Base-by-base conservation (phyloP, 352 stramenopile species). In the Phytopythium sindhum region DNA sequence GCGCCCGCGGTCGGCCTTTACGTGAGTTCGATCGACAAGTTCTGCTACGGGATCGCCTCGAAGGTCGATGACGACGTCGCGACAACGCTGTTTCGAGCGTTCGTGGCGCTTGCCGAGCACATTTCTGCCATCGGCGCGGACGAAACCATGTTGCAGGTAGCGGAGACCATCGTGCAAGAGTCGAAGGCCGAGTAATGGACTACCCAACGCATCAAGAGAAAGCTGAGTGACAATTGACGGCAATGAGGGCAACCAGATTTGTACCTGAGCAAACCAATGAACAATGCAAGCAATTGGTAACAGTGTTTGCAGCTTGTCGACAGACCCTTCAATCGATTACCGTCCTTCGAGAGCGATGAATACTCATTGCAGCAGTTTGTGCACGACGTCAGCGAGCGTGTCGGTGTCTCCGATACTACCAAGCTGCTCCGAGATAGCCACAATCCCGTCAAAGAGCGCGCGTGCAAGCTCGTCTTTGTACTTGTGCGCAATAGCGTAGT, bases 31-130 rank as follows among this genome's bases (percentile, higher is more conserved):
- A 67, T 84, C 29, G 69, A 77, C 44, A 58, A 64, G 28, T 90
- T 88, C 60, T 69, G 77, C 50, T 90, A 90, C 58, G 77, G 77
- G 4, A 87, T 90, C 73, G 82, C 84, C 41, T 63, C 79, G 60
- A 90, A 88, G 55, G 57, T 86, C 37, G 63, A 78, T 12, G 15
- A 44, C 15, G 63, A 69, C 0, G 57, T 73, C 0, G 77, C 68
- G 1, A 54, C 67, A 0, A 56, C 72, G 10, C 59, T 88, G 48
- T 90, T 90, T 54, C 66, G 58, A 21, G 50, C 51, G 11, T n/a
- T 78, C 5, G 71, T 78, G 56, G 35, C 72, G 28, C 52, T 78
- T 9, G 68, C 57, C 19, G 67, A 78, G 50, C 69, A 59, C 28
- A 59, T 78, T 24, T 60, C 67, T 2, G 56, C 8, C n/a, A 67